Evolutionary conservation across 2,329 filamentous ascomycete species (phyloP).

Genomic region (Cordyceps farinosa): DNA sequence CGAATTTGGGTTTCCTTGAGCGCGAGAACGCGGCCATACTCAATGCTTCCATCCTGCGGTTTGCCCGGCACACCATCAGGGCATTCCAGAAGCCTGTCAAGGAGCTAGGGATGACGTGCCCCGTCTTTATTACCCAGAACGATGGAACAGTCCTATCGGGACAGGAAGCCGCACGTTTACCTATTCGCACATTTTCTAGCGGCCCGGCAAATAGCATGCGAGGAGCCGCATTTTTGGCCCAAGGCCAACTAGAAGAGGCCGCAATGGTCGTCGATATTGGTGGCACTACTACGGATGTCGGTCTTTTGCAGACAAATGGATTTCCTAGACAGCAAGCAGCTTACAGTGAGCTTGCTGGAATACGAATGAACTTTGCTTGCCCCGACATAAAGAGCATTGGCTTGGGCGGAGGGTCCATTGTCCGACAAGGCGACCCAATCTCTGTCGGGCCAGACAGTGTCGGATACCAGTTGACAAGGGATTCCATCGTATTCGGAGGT

Average conservation of each 20-base stretch:
- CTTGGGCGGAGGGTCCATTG: conserved; percentile 55
- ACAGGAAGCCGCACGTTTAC: conserved; percentile 50
- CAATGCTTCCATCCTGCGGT: conserved; percentile 58
- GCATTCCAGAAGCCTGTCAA: conserved; percentile 52
- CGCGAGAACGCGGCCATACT: conserved; percentile 63
- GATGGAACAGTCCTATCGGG: conserved; percentile 59
- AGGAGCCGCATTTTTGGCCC: conserved; percentile 57
- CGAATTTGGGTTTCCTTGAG: conserved; percentile 54
- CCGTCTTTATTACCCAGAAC: conserved; percentile 60
- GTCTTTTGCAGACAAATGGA: conserved; percentile 56
- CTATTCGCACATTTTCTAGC: conserved; percentile 59
- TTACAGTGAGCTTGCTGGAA: conserved; percentile 59
- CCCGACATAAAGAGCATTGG: conserved; percentile 59
- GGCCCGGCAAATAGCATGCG: conserved; percentile 63
- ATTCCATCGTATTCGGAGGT: conserved; percentile 56
- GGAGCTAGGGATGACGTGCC: conserved; percentile 47
- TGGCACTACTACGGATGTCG: conserved; percentile 63
- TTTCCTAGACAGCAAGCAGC: conserved; percentile 62
- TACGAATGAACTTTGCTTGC: conserved; percentile 58
- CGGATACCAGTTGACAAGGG: conserved; percentile 51
- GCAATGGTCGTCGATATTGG: conserved; percentile 64
- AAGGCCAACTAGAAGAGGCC: conserved; percentile 34
- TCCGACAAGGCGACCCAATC: conserved; percentile 38
- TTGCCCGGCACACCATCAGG: conserved; percentile 54
- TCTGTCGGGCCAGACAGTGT: conserved; percentile 61